Evolutionary conservation across 2,329 filamentous ascomycete genomes (phyloP), one percentile per base, ranked within the genome.

Genomic region (Graphilbum sp.): DNA sequence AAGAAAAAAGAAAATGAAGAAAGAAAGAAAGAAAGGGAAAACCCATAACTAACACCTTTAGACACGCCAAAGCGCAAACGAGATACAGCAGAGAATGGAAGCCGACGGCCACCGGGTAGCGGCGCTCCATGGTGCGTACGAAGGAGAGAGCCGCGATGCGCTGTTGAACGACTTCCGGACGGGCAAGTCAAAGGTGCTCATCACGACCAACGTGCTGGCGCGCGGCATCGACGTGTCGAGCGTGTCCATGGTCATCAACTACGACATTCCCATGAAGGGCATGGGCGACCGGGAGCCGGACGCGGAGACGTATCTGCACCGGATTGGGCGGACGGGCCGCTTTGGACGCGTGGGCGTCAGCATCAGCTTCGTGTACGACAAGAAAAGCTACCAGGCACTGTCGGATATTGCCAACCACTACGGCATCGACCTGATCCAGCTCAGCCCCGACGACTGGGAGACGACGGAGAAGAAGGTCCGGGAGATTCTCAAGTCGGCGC

Each of bases 191-290:
- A 98, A 98, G 64, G 90, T 98, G 9, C 77, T 98, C 44, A 95
- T 98, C 53, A 92, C 90, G 2, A 98, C 90, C 49, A 98, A 98
- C 53, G 87, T 98, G 29, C 72, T 98, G 41, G 83, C 90, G 9
- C 86, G 90, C 53, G 90, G 90, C 54, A 96, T 98, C 51, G 90
- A 98, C 53, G 72, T 76, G 64, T 96, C 54, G 59, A 92, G 62
- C 21, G 90, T 98, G 13, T 94, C 86, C 10, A 90, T 98, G 79
- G 90, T 98, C 38, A 86, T 98, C 66, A 98, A 98, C 66, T 98
- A 98, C 60, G 80, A 85, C 49, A 80, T 85, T 41, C 79, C 79
- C 19, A 81, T 79, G 65, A 79, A 79, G 52, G 77, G 80, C 31
- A 51, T 69, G 24, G 75, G 80, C 16, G 87, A 96, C 49, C 68